phyloP scores from a whole-genome alignment of 495 filamentous ascomycete genomes.

The Platismatia glauca region DNA sequence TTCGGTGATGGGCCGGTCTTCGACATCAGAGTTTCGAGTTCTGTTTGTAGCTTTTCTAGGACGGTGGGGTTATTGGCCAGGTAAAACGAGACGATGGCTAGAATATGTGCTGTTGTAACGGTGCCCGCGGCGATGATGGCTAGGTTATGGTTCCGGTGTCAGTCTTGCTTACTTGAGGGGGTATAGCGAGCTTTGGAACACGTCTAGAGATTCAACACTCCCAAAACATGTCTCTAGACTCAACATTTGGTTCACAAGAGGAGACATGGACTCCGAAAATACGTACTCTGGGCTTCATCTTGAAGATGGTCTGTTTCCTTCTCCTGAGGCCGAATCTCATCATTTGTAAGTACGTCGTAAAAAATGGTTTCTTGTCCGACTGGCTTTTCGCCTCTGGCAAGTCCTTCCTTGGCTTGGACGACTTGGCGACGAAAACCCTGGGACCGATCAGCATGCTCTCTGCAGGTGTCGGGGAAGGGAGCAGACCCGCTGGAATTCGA shows the following conservation, averaged over 20 bases:
- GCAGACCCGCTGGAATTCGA: slow-evolving; percentile 9
- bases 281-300: slow-evolving; percentile 37
- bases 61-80: slow-evolving; percentile 31
- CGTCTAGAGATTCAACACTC: too few species aligned
- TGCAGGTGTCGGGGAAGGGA: not conserved
- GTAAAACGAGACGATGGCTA: slow-evolving; percentile 24
- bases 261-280: too few species aligned
- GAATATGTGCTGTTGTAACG: slow-evolving; percentile 26
- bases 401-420: slow-evolving; percentile 7
- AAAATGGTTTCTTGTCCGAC: slow-evolving; percentile 18
- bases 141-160: too few species aligned
- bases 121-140: slow-evolving; percentile 39
- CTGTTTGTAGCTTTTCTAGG: slow-evolving; percentile 27
- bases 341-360: slow-evolving; percentile 18
- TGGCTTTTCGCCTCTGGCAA: slow-evolving; percentile 8
- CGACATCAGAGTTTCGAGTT: slow-evolving; percentile 25
- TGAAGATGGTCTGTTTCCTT: slow-evolving; percentile 27
- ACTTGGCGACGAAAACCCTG: slow-evolving; percentile 6
- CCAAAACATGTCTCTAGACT: too few species aligned
- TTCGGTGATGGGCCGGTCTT: slow-evolving; percentile 10
- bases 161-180: too few species aligned
- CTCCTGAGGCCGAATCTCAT: slow-evolving; percentile 13
- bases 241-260: too few species aligned
- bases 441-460: not conserved
- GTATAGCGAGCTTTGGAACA: too few species aligned